Conservation (phyloP, 306 rosid genomes). For the Vicia villosa region DNA sequence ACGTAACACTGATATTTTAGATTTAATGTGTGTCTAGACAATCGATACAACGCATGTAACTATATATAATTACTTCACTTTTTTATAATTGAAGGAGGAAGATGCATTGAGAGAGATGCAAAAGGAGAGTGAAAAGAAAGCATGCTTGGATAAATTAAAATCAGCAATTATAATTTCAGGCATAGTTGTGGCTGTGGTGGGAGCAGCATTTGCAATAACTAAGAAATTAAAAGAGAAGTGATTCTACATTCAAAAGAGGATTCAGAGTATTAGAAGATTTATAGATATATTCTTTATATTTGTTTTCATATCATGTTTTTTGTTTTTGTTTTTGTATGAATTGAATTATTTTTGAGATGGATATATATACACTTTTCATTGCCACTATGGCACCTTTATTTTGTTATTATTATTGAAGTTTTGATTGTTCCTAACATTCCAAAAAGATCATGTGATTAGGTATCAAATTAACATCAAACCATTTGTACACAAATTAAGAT, state of each 20-base stretch:
- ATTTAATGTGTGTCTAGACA: background rate
- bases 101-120: constrained; percentile 40
- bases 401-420: no score
- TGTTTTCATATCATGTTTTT: background rate
- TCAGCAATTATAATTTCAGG: constrained; percentile 58
- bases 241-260: constrained; percentile 4
- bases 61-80: no score
- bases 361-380: no score
- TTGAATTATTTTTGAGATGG: no score
- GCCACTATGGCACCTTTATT: no score
- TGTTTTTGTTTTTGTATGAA: background rate
- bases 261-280: constrained; percentile 25
- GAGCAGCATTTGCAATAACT: constrained; percentile 56
- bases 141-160: constrained; percentile 47
- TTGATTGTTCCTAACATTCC: no score
- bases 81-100: constrained; percentile 50
- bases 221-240: constrained; percentile 66
- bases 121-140: constrained; percentile 41
- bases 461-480: no score
- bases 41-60: background rate
- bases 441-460: no score
- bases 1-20: background rate
- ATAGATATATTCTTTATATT: constrained; percentile 14
- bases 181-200: constrained; percentile 57
- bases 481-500: no score